Base-by-base conservation (phyloP, 257 asterid genomes). In the Nemophila menziesii region DNA sequence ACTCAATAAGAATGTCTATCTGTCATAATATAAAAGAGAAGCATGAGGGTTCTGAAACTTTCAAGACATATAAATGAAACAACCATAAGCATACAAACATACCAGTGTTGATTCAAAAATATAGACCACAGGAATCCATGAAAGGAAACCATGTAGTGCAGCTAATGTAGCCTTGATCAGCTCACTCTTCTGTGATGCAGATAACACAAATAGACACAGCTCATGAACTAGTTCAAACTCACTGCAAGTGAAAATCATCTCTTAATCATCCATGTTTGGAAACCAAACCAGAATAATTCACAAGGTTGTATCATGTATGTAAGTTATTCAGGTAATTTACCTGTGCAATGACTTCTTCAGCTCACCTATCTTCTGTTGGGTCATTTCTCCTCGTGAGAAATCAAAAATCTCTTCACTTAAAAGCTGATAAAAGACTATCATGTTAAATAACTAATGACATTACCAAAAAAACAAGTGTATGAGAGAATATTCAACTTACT, bases 371-470 rank as follows among this genome's bases (percentile, higher is more conserved):
- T 90, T 90, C 66, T 61, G 98, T 46, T 81, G 98, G 46, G 98
- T 90, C 98, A 90, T 78, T 71, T 85, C 96, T 62, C 98, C 98
- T 64, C 98, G 76, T 43, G 98, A 90, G 80, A 90, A 90, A 67
- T 90, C 98, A 20, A 90, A 90, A 14, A 90, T 96, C 76, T 90
- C 98, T 62, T 90, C 98, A 45, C 98, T 90, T 17, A 90, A 75
- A 69, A 90, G 98, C 98, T 90, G 82, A 19, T n/a, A 20, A 72
- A 60, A 26, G 22, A 64, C 49, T 18, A 17, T 34, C 7, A 20
- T 4, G 57, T 70, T 48, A 55, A 50, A 42, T 15, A 51, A 33
- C 39, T 18, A 44, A 38, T 46, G 36, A 40, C 21, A 22, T 20
- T 24, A 29, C 5, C 22, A 43, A 22, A 38, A 15, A 27, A 16